Evolutionary conservation across 2,329 filamentous ascomycete species (phyloP).

Genomic region (Cytospora mali): DNA sequence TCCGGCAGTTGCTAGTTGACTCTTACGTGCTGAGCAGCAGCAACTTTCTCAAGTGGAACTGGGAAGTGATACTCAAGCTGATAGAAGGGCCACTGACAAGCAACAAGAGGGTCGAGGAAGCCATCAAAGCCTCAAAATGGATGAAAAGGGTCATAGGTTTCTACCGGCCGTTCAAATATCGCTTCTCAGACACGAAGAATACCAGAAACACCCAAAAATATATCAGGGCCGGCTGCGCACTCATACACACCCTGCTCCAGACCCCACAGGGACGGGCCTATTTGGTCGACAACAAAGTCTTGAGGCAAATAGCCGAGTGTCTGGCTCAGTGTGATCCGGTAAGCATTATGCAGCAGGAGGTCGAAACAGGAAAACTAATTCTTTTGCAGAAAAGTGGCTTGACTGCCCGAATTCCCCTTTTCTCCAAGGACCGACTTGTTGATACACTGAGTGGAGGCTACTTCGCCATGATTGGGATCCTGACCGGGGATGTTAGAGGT

Average conservation of each 20-base stretch:
- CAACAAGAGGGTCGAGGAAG: slow-evolving; percentile 89
- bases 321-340: slow-evolving; percentile 92
- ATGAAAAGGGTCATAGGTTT: slow-evolving; percentile 94
- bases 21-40: slow-evolving; percentile 86
- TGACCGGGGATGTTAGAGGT: slow-evolving; percentile 81
- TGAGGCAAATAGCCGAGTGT: slow-evolving; percentile 93
- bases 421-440: slow-evolving; percentile 79
- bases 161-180: slow-evolving; percentile 94
- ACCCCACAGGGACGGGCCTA: slow-evolving; percentile 84
- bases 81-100: slow-evolving; percentile 92
- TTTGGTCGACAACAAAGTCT: slow-evolving; percentile 85
- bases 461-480: slow-evolving; percentile 85
- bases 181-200: slow-evolving; percentile 87
- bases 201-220: slow-evolving; percentile 95
- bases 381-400: slow-evolving; percentile 63
- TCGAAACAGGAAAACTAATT: background rate
- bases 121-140: slow-evolving; percentile 92
- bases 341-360: slow-evolving; percentile 34
- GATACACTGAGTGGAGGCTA: slow-evolving; percentile 92
- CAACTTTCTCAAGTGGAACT: slow-evolving; percentile 96
- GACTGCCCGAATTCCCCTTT: slow-evolving; percentile 84
- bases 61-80: slow-evolving; percentile 87
- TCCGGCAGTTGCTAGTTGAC: slow-evolving; percentile 69
- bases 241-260: slow-evolving; percentile 85
- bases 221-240: slow-evolving; percentile 82